Evolutionary conservation across 768 basidiomycete genomes (phyloP).

Genomic region (Leccinellum albellum): DNA sequence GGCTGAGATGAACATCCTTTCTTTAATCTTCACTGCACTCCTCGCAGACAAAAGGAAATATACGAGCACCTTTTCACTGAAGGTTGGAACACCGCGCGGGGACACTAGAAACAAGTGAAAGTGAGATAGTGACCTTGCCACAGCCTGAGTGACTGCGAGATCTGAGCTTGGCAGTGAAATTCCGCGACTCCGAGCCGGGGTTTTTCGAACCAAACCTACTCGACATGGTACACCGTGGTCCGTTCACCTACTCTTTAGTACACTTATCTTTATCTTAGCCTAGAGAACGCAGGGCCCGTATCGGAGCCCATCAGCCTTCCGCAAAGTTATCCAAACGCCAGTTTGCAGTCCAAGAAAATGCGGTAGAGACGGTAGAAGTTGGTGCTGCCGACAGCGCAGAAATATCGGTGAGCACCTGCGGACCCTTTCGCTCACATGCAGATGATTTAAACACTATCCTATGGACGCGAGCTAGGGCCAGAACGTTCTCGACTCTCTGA

Average conservation of each 20-base stretch:
- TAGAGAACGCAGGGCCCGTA: slow-evolving; percentile 39
- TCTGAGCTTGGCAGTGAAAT: too few relatives aligned
- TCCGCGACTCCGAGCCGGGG: neutral
- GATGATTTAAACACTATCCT: neutral
- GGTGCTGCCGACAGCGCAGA: slow-evolving; percentile 34
- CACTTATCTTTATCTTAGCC: slow-evolving; percentile 27
- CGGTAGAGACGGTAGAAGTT: slow-evolving; percentile 45
- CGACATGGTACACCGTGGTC: slow-evolving; percentile 19
- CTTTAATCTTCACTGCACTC: too few relatives aligned
- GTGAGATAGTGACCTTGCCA: too few relatives aligned
- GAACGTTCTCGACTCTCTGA: slow-evolving; percentile 41
- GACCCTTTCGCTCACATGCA: neutral
- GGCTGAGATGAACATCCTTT: too few relatives aligned
- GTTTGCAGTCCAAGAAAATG: slow-evolving; percentile 48
- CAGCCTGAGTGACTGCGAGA: too few relatives aligned
- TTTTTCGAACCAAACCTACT: neutral
- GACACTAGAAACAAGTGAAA: too few relatives aligned
- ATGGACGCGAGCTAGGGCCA: slow-evolving; percentile 32
- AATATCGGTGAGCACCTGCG: slow-evolving; percentile 36
- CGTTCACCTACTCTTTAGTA: neutral
- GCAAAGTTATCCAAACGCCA: slow-evolving; percentile 46
- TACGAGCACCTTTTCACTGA: too few relatives aligned
- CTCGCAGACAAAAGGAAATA: too few relatives aligned
- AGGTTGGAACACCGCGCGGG: too few relatives aligned
- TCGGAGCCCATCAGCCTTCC: slow-evolving; percentile 48